Base-by-base conservation (phyloP, 108 stramenopile genomes). In the Fistulifera pelliculosa region DNA sequence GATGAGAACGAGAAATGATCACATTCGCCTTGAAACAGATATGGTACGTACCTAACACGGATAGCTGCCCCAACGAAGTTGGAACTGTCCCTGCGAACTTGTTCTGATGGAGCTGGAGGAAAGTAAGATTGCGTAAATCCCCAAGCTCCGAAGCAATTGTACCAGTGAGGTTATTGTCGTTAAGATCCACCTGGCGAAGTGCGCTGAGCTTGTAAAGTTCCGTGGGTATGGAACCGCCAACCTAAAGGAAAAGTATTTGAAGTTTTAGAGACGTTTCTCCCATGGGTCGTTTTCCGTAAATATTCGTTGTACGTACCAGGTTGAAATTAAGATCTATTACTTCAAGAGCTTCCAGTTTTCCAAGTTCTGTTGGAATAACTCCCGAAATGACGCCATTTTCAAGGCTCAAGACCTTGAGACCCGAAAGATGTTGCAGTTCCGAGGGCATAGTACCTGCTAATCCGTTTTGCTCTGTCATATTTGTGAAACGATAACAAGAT, bases 91-190 rank as follows among this genome's bases (percentile, higher is more conserved):
- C 87, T 1, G 47, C 53, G 14, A 90, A 43, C 0, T 54, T 15
- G 44, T 90, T 90, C 27, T 73, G 70, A 54, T 83, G 71, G 27
- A 90, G 22, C 38, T 83, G 81, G 10, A 90, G 64, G 51, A 83
- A 79, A n/a, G 54, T 43, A 28, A 90, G 53, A 12, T 67, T 35
- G 1, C n/a, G 27, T 39, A 85, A 23, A 0, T 63, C 14, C 3
- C 64, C 79, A 60, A 90, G 79, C 5, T 28, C 41, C 7, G 66
- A 27, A 23, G 77, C 69, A 21, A 85, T 60, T n/a, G 68, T 69
- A 23, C 83, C 81, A 4, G 56, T 56, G 5, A 90, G 45, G n/a
- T 47, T 42, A 47, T 90, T 90, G 62, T 83, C 72, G 44, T 90
- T 79, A 56, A 90, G 55, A 47, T 90, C 88, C 43, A 90, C 41